Conservation (phyloP, 176 grass and related monocot species). For the Aechmea fasciata region DNA sequence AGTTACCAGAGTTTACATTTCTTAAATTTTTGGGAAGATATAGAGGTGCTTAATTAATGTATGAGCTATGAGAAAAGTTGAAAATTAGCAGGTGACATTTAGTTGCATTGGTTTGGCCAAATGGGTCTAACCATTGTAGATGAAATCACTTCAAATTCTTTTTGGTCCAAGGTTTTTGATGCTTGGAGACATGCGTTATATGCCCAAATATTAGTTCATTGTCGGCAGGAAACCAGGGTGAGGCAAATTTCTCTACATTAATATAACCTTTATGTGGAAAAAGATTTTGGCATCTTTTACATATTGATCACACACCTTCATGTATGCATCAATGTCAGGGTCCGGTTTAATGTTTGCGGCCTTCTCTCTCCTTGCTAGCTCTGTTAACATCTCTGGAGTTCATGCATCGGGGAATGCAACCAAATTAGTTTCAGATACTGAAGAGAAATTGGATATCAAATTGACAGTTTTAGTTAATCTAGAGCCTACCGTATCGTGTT, state of each 20-base stretch:
- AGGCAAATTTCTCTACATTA: neutral
- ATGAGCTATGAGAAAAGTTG: too few species aligned
- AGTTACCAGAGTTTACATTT: too few species aligned
- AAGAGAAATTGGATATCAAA: neutral
- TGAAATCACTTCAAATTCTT: too few species aligned
- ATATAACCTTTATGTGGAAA: neutral
- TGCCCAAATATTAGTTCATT: too few species aligned
- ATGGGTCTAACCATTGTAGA: too few species aligned
- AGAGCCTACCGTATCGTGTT: slow-evolving; percentile 47
- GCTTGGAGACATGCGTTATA: too few species aligned
- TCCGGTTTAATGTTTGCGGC: slow-evolving; percentile 77
- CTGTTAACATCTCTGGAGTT: slow-evolving; percentile 63
- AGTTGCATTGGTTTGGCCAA: too few species aligned
- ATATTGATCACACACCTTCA: slow-evolving; percentile 16
- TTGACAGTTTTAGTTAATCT: neutral
- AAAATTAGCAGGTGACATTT: too few species aligned
- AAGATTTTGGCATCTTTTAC: neutral
- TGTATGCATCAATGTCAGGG: slow-evolving; percentile 83
- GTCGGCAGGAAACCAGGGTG: neutral
- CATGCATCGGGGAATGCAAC: neutral
- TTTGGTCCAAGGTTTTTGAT: too few species aligned
- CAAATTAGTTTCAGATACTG: slow-evolving; percentile 13
- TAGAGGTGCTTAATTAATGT: too few species aligned
- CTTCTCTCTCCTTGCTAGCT: slow-evolving; percentile 77
- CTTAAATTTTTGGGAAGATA: too few species aligned